Percentiles rank a stretch among this genome's conserved stretches.
Conservation (phyloP, 164 flowering plant species). For the Hamamelis virginiana region DNA sequence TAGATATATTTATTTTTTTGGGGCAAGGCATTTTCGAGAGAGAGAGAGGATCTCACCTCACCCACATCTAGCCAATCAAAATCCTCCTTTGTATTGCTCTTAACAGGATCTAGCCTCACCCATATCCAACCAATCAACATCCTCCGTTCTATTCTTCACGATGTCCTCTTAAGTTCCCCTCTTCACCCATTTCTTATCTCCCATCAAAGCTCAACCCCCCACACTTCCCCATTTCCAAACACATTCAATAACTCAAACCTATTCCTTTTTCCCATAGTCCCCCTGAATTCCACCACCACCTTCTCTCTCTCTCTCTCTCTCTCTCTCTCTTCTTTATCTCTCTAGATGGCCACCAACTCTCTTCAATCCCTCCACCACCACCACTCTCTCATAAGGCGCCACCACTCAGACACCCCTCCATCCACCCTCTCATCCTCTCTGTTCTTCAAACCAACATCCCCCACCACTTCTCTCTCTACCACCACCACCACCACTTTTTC, state of each 20-base stretch:
- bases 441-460: constrained; percentile 10
- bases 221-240: background rate
- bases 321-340: constrained; percentile 17
- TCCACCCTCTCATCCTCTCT: constrained; percentile 25
- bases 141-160: constrained; percentile 16
- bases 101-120: constrained; percentile 51
- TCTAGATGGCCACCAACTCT: constrained; percentile 50
- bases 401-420: constrained; percentile 24
- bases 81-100: constrained; percentile 21
- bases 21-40: no score
- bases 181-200: constrained; percentile 35
- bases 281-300: background rate
- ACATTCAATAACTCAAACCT: no score
- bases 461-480: constrained; percentile 27
- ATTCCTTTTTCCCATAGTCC: no score
- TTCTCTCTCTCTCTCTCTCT: constrained; percentile 6
- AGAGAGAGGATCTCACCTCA: constrained; percentile 43
- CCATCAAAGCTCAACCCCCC: constrained; percentile 1
- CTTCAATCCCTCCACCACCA: constrained; percentile 37
- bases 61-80: constrained; percentile 55
- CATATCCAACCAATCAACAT: constrained; percentile 48
- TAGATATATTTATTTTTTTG: no score
- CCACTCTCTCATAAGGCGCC: constrained; percentile 27
- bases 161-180: constrained; percentile 15
- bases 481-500: constrained; percentile 2